Evolutionary conservation across 2,329 filamentous ascomycete species (phyloP).

Genomic region (Ceratocystis variospora): DNA sequence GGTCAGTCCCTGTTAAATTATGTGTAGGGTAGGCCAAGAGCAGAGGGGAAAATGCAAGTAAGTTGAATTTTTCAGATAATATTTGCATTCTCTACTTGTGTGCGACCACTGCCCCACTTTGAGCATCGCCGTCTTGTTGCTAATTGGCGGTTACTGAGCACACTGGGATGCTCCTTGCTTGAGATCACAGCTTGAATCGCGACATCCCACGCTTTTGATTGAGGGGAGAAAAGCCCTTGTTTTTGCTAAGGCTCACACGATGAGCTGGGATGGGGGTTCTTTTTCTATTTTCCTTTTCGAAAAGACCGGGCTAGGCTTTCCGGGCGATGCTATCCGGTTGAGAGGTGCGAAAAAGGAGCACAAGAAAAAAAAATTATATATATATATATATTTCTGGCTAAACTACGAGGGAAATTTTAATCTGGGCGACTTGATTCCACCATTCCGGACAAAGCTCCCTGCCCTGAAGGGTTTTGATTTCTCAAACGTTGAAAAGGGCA

Average conservation of each 20-base stretch:
- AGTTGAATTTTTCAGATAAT: neutral
- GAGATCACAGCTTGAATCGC: neutral
- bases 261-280: neutral
- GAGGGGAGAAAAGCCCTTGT: neutral
- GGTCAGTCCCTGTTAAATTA: neutral
- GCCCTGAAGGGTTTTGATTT: neutral
- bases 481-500: neutral
- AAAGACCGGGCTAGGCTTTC: neutral
- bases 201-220: neutral
- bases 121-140: neutral
- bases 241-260: neutral
- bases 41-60: neutral
- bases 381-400: neutral
- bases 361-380: too few relatives aligned
- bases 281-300: too few relatives aligned
- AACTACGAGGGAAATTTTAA: neutral
- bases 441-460: neutral
- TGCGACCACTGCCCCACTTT: neutral
- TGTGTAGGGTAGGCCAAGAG: neutral
- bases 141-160: neutral
- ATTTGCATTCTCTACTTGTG: neutral
- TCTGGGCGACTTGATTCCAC: neutral
- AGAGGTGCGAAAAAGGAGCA: neutral
- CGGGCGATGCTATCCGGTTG: neutral
- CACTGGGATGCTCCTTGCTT: neutral